phyloP scores from a whole-genome alignment of 2,329 filamentous ascomycete genomes.

The Massarina eburnea region DNA sequence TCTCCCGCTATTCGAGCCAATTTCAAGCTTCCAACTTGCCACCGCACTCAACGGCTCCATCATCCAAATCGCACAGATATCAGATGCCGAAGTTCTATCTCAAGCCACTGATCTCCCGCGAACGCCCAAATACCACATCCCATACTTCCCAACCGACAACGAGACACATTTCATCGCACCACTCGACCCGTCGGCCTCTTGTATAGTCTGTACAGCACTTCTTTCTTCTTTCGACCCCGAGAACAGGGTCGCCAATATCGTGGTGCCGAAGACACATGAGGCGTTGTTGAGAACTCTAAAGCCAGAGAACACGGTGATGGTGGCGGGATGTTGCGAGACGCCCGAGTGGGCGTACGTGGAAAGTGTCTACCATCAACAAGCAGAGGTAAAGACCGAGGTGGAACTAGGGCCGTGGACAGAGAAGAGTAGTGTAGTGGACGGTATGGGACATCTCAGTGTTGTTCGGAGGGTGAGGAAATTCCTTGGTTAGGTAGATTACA shows the following conservation, averaged over 20 bases:
- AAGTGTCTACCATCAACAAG: slow-evolving; percentile 25
- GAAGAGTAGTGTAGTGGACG: slow-evolving; percentile 15
- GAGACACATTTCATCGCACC: slow-evolving; percentile 46
- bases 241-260: slow-evolving; percentile 60
- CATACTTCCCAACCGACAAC: slow-evolving; percentile 58
- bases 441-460: slow-evolving; percentile 35
- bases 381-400: slow-evolving; percentile 2
- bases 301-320: slow-evolving; percentile 33
- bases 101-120: slow-evolving; percentile 36
- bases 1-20: slow-evolving; percentile 67
- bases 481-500: slow-evolving; percentile 2
- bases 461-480: slow-evolving; percentile 36
- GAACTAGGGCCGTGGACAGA: slow-evolving; percentile 24
- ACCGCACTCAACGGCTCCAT: slow-evolving; percentile 72
- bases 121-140: slow-evolving; percentile 58
- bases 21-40: slow-evolving; percentile 59
- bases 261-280: slow-evolving; percentile 60
- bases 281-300: slow-evolving; percentile 18
- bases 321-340: slow-evolving; percentile 33
- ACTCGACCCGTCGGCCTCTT: slow-evolving; percentile 62
- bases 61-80: slow-evolving; percentile 65
- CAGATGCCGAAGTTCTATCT: slow-evolving; percentile 44
- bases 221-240: slow-evolving; percentile 68
- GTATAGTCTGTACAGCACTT: slow-evolving; percentile 65
- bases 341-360: slow-evolving; percentile 41